Evolutionary conservation across 2,329 filamentous ascomycete species (phyloP), one percentile per base, ranked within the genome.

Genomic region (Cladosporium sp.): DNA sequence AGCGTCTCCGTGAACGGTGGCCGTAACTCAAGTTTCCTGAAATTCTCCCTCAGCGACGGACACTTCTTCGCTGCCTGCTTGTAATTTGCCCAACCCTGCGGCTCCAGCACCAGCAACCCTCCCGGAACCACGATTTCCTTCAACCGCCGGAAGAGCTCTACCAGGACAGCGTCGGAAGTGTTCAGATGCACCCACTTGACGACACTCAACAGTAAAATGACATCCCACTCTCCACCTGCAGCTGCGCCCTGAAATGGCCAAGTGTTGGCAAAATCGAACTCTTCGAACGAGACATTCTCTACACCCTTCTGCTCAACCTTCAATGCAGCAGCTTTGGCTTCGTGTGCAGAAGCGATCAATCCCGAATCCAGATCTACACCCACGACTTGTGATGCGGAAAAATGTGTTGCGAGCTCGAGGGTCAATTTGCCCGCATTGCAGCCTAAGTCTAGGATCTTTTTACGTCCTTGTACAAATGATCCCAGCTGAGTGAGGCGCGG

Each of bases 221-320:
- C 54, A 30, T 56, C 54, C 42, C 42, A 56, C 19, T 39, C 12
- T 9, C 37, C n/a, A 3, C 54, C 54, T n/a, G 54, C 19, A 0
- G 54, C 54, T 14, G 28, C n/a, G 6, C 54, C 54, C 34, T 36
- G 28, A 30, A 49, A 56, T 19, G 54, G 54, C 54, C 54, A 56
- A n/a, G 54, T 56, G 34, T 56, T 56, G 17, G 54, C 54, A n/a
- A 56, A 56, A 20, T 56, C 54, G n/a, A 56, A 56, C 20, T 56
- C 54, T 19, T 56, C 54, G 22, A 56, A 56, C 1, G 54, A 25
- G 7, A 56, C 54, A 1, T 56, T 49, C 5, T 39, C 42, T 12
- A 56, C 54, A 4, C 2, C 25, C 6, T 37, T n/a, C 19, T 49
- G 6, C 2, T 40, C 54, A 38, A 22, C 54, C 9, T 42, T 28